Evolutionary conservation across 2,329 filamentous ascomycete species (phyloP).

Genomic region (Sporothrix pallida): DNA sequence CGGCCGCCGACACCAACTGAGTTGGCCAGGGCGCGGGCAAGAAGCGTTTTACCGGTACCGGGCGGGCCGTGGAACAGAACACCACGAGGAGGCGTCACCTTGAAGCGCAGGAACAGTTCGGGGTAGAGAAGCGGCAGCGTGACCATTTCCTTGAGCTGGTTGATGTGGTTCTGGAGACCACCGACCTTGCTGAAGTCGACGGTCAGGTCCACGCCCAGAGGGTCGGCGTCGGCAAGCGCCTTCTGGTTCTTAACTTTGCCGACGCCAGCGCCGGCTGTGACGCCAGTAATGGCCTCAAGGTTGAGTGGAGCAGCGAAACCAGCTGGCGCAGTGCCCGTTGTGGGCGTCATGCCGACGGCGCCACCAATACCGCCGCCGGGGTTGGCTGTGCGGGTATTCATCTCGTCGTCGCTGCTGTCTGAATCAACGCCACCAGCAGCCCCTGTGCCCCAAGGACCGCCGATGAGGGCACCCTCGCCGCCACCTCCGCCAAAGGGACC

Average conservation of each 20-base stretch:
- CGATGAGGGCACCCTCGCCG: slow-evolving; percentile 72
- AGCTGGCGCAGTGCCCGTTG: slow-evolving; percentile 48
- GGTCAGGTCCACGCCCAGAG: slow-evolving; percentile 87
- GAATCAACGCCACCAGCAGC: slow-evolving; percentile 84
- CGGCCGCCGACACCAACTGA: slow-evolving; percentile 86
- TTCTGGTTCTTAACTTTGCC: slow-evolving; percentile 95
- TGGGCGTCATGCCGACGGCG: slow-evolving; percentile 67
- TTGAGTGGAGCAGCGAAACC: slow-evolving; percentile 44
- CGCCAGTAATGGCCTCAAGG: slow-evolving; percentile 49
- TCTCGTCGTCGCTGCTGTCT: slow-evolving; percentile 96
- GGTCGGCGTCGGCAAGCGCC: slow-evolving; percentile 89
- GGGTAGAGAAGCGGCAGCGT: slow-evolving; percentile 92
- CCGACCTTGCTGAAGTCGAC: slow-evolving; percentile 96
- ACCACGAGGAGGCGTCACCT: slow-evolving; percentile 91
- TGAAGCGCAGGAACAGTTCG: slow-evolving; percentile 88
- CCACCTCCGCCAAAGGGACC: slow-evolving; percentile 91
- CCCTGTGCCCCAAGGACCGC: slow-evolving; percentile 74
- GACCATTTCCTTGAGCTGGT: slow-evolving; percentile 98
- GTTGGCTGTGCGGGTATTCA: slow-evolving; percentile 46
- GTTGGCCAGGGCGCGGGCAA: slow-evolving; percentile 89
- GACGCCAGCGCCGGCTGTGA: slow-evolving; percentile 72
- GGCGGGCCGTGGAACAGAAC: slow-evolving; percentile 97
- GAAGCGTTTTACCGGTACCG: slow-evolving; percentile 96
- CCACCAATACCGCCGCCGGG: slow-evolving; percentile 59
- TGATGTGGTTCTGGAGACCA: slow-evolving; percentile 89